phyloP scores from a whole-genome alignment of 768 basidiomycete genomes.

The Flagelloscypha sp. region DNA sequence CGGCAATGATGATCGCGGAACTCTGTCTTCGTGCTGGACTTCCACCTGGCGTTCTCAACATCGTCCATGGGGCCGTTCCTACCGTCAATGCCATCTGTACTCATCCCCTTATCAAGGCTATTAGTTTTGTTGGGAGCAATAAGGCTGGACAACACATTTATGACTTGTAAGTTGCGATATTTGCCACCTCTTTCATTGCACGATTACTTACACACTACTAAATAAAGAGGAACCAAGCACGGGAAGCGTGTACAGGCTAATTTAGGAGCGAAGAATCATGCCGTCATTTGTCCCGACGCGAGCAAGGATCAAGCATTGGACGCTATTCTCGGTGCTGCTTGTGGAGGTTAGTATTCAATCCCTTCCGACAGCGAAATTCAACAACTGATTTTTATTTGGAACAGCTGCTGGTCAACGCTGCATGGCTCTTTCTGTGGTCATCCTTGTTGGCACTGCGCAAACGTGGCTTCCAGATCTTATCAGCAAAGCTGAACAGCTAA shows the following conservation, averaged over 20 bases:
- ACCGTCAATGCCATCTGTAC: conserved; percentile 40
- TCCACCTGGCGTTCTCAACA: conserved; percentile 30
- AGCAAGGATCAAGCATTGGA: conserved; percentile 37
- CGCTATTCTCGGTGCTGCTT: conserved; percentile 36
- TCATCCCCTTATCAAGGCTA: conserved; percentile 39
- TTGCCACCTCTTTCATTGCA: no score
- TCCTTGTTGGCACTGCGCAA: conserved; percentile 31
- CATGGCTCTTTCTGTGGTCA: conserved; percentile 36
- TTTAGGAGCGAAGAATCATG: conserved; percentile 41
- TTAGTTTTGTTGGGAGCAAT: conserved; percentile 42
- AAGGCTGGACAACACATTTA: conserved; percentile 39
- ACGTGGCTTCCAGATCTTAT: conserved; percentile 36
- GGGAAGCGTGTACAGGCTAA: conserved; percentile 43
- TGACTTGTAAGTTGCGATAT: no score
- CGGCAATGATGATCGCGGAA: conserved; percentile 40
- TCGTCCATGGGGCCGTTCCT: conserved; percentile 35
- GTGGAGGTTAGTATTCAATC: no score
- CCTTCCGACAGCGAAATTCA: no score
- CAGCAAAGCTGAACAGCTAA: conserved; percentile 24
- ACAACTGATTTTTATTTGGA: no score
- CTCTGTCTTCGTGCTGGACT: conserved; percentile 29
- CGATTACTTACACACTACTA: no score
- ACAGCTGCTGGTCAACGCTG: conserved; percentile 44
- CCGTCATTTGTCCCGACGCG: conserved; percentile 33
- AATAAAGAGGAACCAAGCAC: conserved; percentile 26